Evolutionary conservation across 768 basidiomycete genomes (phyloP).

Genomic region (Austroboletus eburneus): DNA sequence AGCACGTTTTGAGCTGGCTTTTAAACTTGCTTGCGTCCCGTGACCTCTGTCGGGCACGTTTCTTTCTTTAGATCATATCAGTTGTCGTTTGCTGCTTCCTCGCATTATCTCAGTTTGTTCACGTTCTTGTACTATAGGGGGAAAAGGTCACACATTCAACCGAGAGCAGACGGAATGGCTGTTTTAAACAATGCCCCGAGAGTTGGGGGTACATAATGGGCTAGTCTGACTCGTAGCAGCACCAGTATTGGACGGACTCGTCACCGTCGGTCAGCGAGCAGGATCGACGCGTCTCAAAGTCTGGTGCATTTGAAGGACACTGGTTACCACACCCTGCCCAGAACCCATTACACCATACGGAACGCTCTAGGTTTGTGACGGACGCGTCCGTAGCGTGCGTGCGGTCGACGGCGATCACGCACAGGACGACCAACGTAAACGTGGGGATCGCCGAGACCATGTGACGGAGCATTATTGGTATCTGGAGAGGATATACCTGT

Average conservation of each 20-base stretch:
- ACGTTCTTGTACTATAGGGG: constrained; percentile 30
- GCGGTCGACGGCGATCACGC: background rate
- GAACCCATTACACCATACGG: constrained; percentile 5
- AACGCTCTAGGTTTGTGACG: too few relatives aligned
- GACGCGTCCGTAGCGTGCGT: background rate
- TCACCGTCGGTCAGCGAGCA: constrained; percentile 3
- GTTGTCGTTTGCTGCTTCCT: constrained; percentile 25
- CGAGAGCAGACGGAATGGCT: too few relatives aligned
- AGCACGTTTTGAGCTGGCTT: constrained; percentile 53
- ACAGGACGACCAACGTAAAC: background rate
- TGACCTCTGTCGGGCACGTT: constrained; percentile 7
- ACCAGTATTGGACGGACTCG: constrained; percentile 9
- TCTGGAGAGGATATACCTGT: too few relatives aligned
- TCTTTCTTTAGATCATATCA: constrained; percentile 22
- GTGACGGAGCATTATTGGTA: too few relatives aligned
- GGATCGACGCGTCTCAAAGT: constrained; percentile 8
- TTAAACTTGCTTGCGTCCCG: constrained; percentile 12
- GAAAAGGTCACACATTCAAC: constrained; percentile 12
- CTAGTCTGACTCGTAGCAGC: too few relatives aligned
- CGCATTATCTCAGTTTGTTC: constrained; percentile 28
- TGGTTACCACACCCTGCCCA: constrained; percentile 9
- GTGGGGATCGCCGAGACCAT: background rate
- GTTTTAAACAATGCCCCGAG: too few relatives aligned
- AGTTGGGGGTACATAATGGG: too few relatives aligned
- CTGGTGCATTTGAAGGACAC: constrained; percentile 1